Base-by-base conservation (phyloP, 75 land plant species). In the Chamaecyparis obtusa region DNA sequence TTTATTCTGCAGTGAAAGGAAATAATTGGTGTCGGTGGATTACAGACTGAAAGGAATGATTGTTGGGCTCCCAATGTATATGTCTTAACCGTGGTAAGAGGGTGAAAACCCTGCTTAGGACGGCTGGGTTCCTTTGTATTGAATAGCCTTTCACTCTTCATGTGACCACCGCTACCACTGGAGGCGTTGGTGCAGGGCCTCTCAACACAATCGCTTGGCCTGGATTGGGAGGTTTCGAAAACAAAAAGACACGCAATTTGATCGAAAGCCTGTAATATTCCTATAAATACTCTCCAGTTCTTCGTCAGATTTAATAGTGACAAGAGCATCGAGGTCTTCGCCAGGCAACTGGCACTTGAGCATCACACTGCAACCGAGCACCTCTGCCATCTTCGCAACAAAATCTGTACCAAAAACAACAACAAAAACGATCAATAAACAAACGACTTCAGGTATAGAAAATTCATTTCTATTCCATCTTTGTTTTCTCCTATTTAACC, bases 271-370 rank as follows among this genome's bases (percentile, higher is more conserved):
- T 54, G 27, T 92, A 92, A 69, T 93, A 95, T 55, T 94, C 93
- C 87, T 93, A 95, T n/a, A 86, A 87, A 94, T 84, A 87, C 92
- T 95, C 8, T 83, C 85, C 15, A 95, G 79, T 64, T 95, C 97
- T 56, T 95, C 96, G 41, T 94, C 94, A 57, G 92, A 92, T 30
- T 90, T 92, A 24, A 95, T 89, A 3, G 97, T 92, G 67, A 95
- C 87, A 83, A 95, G 78, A 7, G 94, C 94, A 56, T 95, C 97
- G 24, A 95, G 90, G 43, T 95, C 97, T 75, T 94, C 94, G 44
- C 84, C 86, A 43, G 96, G 97, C 46, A 95, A 60, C 87, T 95
- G 92, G 87, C 93, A 95, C 91, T 89, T 88, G 39, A 95, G 54
- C 17, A 85, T 75, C 77, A 91, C 88, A 67, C 88, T 85, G 32